Conservation (phyloP, 2,329 filamentous ascomycete species). For the Clathrospora elynae region DNA sequence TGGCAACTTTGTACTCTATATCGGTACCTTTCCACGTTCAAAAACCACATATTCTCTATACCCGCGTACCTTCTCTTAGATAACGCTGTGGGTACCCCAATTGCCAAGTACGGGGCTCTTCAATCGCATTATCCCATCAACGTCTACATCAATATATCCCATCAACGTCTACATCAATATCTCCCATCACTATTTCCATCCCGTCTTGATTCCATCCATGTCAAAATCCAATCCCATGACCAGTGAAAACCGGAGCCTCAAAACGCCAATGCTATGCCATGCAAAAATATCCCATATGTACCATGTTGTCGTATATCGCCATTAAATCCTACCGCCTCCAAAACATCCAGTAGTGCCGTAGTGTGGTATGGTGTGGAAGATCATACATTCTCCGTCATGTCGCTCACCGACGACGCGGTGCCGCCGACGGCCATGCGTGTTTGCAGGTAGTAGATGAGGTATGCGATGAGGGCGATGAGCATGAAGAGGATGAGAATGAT, state of each 20-base stretch:
- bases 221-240: constrained; percentile 6
- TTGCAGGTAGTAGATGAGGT: constrained; percentile 57
- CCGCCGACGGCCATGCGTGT: constrained; percentile 49
- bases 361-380: not conserved
- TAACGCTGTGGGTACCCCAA: constrained; percentile 11
- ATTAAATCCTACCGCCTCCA: not conserved
- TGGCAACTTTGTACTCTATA: constrained; percentile 1
- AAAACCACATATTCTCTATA: no score
- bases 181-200: no score
- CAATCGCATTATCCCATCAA: constrained; percentile 6
- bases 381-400: constrained; percentile 33
- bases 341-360: not conserved
- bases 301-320: constrained; percentile 1
- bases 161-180: no score
- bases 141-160: not conserved
- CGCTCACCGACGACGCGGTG: constrained; percentile 36
- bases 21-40: not conserved
- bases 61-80: no score
- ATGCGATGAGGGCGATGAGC: constrained; percentile 56
- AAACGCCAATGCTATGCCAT: constrained; percentile 10
- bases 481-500: constrained; percentile 60
- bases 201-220: not conserved
- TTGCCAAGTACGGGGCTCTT: not conserved
- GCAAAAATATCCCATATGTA: constrained; percentile 1
- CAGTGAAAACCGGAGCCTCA: not conserved